Conservation (phyloP, 2,329 filamentous ascomycete species). For the Paraphoma sp. region DNA sequence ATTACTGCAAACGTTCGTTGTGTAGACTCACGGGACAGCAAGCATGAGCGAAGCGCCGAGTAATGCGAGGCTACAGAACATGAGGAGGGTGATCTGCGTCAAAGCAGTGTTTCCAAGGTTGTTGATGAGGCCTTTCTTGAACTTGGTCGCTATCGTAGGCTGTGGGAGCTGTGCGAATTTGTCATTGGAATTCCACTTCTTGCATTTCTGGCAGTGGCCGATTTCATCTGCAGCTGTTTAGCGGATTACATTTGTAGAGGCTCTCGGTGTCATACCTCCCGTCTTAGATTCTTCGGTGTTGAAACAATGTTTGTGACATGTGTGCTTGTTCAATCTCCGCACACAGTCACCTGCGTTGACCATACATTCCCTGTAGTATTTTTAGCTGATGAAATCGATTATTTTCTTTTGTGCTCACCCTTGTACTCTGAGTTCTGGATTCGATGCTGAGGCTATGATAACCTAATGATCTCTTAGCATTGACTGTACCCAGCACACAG, state of each 20-base stretch:
- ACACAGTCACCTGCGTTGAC: conserved; percentile 39
- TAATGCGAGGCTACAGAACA: conserved; percentile 29
- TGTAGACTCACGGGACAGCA: conserved; percentile 18
- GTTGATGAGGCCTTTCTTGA: conserved; percentile 37
- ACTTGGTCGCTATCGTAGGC: conserved; percentile 38
- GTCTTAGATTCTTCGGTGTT: conserved; percentile 24
- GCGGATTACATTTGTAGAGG: background rate
- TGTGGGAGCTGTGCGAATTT: conserved; percentile 28
- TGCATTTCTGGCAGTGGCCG: conserved; percentile 42
- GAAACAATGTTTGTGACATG: conserved; percentile 42
- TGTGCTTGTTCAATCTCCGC: conserved; percentile 27
- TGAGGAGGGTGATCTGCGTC: conserved; percentile 36
- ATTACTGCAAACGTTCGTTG: background rate
- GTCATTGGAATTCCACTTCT: conserved; percentile 31
- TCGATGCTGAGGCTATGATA: conserved; percentile 35
- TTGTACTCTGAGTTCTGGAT: conserved; percentile 35
- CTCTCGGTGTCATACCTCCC: conserved; percentile 12
- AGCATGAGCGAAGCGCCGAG: conserved; percentile 24
- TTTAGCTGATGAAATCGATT: background rate
- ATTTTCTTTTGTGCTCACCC: conserved; percentile 13
- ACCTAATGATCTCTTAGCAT: background rate
- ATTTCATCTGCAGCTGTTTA: conserved; percentile 28
- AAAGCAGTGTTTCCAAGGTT: conserved; percentile 40
- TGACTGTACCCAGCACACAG: background rate
- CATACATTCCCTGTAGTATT: conserved; percentile 32